phyloP scores from a whole-genome alignment of 129 eudicot genomes.

The Silybum marianum region DNA sequence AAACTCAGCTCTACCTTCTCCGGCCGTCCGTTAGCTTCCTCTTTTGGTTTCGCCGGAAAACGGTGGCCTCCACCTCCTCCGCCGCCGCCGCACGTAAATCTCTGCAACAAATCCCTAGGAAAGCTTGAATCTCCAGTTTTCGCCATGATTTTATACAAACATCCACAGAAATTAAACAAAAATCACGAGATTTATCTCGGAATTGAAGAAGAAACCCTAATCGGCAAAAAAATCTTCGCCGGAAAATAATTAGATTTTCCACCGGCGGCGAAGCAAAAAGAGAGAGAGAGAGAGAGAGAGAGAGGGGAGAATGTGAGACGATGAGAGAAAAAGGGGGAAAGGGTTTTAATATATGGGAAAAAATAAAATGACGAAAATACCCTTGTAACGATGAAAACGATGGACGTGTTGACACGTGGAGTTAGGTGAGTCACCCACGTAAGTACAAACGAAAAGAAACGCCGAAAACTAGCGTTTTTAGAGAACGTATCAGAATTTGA shows the following conservation, averaged over 20 bases:
- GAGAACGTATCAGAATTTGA: slow-evolving; percentile 4
- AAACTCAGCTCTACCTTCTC: slow-evolving; percentile 50
- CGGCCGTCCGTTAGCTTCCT: slow-evolving; percentile 7
- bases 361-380: slow-evolving; percentile 23
- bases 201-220: not conserved
- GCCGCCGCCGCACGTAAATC: slow-evolving; percentile 20
- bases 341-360: not conserved
- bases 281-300: not conserved
- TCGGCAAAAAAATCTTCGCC: slow-evolving; percentile 10
- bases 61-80: not conserved
- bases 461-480: slow-evolving; percentile 1
- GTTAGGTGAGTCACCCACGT: slow-evolving; percentile 5
- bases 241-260: slow-evolving; percentile 1
- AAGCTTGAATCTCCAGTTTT: slow-evolving; percentile 20
- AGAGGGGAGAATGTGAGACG: not conserved
- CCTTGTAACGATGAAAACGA: not conserved
- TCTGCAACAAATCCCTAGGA: slow-evolving; percentile 38
- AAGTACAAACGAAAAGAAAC: slow-evolving; percentile 6
- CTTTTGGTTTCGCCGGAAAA: slow-evolving; percentile 1
- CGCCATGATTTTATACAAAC: slow-evolving; percentile 23
- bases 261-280: slow-evolving; percentile 22
- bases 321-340: slow-evolving; percentile 1
- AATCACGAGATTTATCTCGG: not conserved
- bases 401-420: slow-evolving; percentile 19
- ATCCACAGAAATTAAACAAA: not conserved